Evolutionary conservation across 768 basidiomycete genomes (phyloP), one percentile per base, ranked within the genome.

Genomic region (Galerina marginata): DNA sequence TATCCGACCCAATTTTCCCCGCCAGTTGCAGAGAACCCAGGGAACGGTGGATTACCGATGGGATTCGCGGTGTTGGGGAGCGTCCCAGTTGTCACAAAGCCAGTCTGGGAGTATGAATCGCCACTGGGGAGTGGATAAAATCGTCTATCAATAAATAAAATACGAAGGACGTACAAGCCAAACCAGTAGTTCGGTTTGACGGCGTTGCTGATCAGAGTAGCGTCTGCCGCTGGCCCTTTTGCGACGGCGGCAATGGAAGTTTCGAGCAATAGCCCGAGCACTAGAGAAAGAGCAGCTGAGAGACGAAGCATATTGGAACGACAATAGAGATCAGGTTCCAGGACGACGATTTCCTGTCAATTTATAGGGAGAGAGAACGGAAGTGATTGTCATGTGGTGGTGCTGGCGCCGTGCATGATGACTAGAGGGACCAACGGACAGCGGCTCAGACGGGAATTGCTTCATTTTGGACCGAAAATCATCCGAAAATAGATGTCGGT

Each of bases 1-100:
- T 78, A 81, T 65, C 85, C 86, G 58, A 88, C 81, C 84, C 84
- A 89, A 71, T 87, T 87, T 43, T 75, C 74, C 6, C 86, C 85
- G 7, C 84, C 83, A n/a, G 81, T 83, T 0, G 81, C 80, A 2
- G 82, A 86, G 63, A 67, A 81, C 11, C 84, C 84, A 1, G 84
- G 84, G 68, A 82, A 86, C 2, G 79, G 73, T 7, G 83, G 84
- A 67, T 85, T 86, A 2, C 83, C 84, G 40, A 86, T 71, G 4
- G 82, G 80, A 67, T 85, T 86, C 1, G 78, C 79, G 9, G 67
- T 43, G 26, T 77, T 62, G 2, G 85, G 83, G 6, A 80, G 72
- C 16, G 74, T 73, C 26, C 76, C 72, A 40, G 66, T 73, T 54
- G 74, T 56, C 45, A 69, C 66, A 69, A 86, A 86, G 15, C 81